Evolutionary conservation across 169 alveolate species (phyloP).

Genomic region (Eimeria brunetti): DNA sequence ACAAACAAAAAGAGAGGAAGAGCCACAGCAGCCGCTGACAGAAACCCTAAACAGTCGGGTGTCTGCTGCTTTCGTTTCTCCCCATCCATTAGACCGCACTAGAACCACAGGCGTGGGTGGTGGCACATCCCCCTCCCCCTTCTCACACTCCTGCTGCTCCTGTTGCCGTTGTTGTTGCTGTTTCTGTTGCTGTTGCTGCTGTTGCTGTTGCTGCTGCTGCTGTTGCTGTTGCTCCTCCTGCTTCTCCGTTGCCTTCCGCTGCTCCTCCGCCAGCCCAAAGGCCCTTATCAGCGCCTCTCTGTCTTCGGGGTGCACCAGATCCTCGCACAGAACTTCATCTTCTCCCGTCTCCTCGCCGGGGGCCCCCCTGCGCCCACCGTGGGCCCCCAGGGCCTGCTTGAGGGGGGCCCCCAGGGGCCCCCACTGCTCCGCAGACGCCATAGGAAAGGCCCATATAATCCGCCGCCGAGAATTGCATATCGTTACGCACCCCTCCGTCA

Average conservation of each 20-base stretch:
- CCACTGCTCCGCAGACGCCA: slow-evolving; percentile 11
- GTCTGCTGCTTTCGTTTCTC: neutral
- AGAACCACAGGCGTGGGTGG: neutral
- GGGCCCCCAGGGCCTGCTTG: neutral
- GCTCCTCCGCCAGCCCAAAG: slow-evolving; percentile 6
- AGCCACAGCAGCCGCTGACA: slow-evolving; percentile 2
- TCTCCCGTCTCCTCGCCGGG: neutral
- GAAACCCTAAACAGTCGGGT: neutral
- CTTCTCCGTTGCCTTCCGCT: neutral
- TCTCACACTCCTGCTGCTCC: neutral
- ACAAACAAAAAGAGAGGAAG: slow-evolving; percentile 2
- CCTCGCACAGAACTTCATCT: neutral
- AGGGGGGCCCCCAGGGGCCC: neutral
- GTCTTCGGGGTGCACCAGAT: slow-evolving; percentile 25
- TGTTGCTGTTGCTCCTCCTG: neutral
- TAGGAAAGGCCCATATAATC: slow-evolving; percentile 2
- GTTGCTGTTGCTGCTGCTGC: neutral
- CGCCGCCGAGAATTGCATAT: slow-evolving; percentile 8
- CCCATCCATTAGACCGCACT: neutral
- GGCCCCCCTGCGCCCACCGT: neutral
- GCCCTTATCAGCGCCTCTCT: neutral
- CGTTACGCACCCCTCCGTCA: neutral
- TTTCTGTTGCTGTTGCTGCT: neutral
- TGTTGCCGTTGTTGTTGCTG: neutral
- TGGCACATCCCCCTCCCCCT: neutral